These are phyloP conservation scores for Thraustochytrium sp. DNA, from an alignment of 352 stramenopile species.

Conservation along the genomic window DNA sequence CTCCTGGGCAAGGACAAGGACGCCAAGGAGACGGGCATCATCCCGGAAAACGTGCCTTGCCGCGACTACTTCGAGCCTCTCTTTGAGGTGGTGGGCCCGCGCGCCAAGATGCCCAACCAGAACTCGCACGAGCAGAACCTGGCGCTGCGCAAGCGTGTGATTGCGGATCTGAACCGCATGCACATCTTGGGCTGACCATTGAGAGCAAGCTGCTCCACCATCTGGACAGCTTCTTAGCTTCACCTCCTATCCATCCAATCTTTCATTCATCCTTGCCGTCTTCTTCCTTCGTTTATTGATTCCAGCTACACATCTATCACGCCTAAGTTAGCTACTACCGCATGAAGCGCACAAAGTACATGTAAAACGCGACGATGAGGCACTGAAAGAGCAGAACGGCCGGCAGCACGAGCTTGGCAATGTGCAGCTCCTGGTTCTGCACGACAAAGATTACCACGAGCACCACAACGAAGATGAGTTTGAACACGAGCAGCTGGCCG, in stretches of 20 bases:
- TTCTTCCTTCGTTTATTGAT: background rate
- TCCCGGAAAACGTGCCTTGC: background rate
- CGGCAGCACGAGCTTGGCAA: background rate
- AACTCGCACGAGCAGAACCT: background rate
- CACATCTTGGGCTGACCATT: too few species aligned
- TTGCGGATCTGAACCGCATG: background rate
- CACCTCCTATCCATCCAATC: too few species aligned
- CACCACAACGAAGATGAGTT: background rate
- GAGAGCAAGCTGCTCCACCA: background rate
- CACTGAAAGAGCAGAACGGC: constrained; percentile 9
- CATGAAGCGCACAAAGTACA: constrained; percentile 27
- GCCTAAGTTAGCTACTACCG: too few species aligned
- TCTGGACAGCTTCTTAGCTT: background rate
- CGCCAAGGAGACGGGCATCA: constrained; percentile 9
- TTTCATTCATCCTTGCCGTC: background rate
- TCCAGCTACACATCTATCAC: background rate
- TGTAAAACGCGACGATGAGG: constrained; percentile 8
- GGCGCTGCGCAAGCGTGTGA: background rate
- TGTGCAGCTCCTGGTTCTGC: constrained; percentile 27
- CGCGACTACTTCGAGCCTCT: constrained; percentile 20
- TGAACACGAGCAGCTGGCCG: background rate
- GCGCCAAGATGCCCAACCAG: background rate
- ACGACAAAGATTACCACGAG: constrained; percentile 14
- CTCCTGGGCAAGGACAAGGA: constrained; percentile 64
- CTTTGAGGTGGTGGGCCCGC: background rate